Base-by-base conservation (phyloP, 768 basidiomycete genomes). In the Tylopilus sp. region DNA sequence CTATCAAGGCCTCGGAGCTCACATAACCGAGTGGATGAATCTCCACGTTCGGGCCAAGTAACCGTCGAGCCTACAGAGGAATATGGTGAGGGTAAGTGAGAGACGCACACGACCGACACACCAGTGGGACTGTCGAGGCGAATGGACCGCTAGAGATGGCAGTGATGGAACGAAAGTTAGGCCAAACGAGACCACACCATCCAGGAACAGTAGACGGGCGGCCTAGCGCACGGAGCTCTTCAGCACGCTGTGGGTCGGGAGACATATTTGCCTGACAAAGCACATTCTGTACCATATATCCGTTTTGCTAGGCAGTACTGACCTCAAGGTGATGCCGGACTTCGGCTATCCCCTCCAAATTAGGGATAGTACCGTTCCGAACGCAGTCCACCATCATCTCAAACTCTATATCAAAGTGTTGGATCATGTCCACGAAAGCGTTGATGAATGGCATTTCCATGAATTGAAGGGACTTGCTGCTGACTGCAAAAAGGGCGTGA, bases 141-240 rank as follows among this genome's bases (percentile, higher is more conserved):
- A 61, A 54, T n/a, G 59, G 29, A 26, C 54, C 59, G 26, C 58
- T 60, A 2, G 48, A 34, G 5, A 34, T 26, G 12, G 36, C 9
- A 14, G 24, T 36, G 29, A 61, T 30, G 1, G 45, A 61, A 24
- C 28, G 45, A 48, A 61, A 21, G 37, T 45, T 48, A n/a, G 58
- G 58, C 54, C 58, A 60, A 28, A 14, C 48, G 16, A 41, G 28
- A 24, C 51, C 31, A 36, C 59, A 60, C 59, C 59, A 60, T n/a
- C 46, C 50, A 2, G 58, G 29, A 21, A 19, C 44, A 22, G 53
- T 52, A 19, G 53, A 55, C 11, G 52, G 57, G 10, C 52, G 45
- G 21, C 59, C 58, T n/a, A 60, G 44, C 26, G 7, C 7, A 24
- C 58, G 54, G n/a, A 60, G 21, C 44, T 59, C 53, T 25, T 19